Percentiles rank a stretch among this genome's conserved stretches.
phyloP scores from a whole-genome alignment of 2,329 filamentous ascomycete genomes.

The Mycocentrospora acerina region DNA sequence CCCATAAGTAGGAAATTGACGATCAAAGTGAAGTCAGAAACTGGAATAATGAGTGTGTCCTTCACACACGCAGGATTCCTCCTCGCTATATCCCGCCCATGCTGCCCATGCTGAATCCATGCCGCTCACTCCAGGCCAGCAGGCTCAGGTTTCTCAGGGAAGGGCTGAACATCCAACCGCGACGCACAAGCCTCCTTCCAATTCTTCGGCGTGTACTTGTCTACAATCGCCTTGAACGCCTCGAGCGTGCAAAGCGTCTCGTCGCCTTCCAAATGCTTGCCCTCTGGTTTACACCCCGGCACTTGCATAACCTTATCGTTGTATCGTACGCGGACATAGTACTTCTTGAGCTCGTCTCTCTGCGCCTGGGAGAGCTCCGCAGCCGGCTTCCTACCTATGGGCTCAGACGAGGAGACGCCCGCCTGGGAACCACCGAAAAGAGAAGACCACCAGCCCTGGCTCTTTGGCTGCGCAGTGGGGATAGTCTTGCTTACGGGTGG shows the following conservation, averaged over 20 bases:
- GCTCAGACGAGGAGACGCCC: constrained; percentile 19
- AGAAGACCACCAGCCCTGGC: constrained; percentile 39
- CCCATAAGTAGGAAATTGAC: too few relatives aligned
- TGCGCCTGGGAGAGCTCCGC: constrained; percentile 59
- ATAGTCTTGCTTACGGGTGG: constrained; percentile 3
- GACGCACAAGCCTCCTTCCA: constrained; percentile 68
- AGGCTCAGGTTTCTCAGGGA: constrained; percentile 46
- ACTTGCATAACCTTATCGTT: constrained; percentile 82
- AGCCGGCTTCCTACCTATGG: constrained; percentile 63
- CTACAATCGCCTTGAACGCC: constrained; percentile 89
- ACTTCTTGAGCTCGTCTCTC: constrained; percentile 64
- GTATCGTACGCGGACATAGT: constrained; percentile 88
- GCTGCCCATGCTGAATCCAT: too few relatives aligned
- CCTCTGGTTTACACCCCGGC: constrained; percentile 73
- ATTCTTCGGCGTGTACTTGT: constrained; percentile 80
- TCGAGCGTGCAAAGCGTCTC: constrained; percentile 87
- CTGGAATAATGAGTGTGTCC: too few relatives aligned
- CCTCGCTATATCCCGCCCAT: too few relatives aligned
- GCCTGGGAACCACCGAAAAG: constrained; percentile 30
- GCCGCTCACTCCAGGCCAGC: constrained; percentile 36
- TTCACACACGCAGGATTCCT: too few relatives aligned
- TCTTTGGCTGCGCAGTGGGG: constrained; percentile 9
- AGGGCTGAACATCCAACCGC: constrained; percentile 58
- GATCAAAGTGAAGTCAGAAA: too few relatives aligned
- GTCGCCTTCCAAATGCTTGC: constrained; percentile 84